phyloP scores from a whole-genome alignment of 805 yeast genomes.

The Alloascoidea hylecoeti region DNA sequence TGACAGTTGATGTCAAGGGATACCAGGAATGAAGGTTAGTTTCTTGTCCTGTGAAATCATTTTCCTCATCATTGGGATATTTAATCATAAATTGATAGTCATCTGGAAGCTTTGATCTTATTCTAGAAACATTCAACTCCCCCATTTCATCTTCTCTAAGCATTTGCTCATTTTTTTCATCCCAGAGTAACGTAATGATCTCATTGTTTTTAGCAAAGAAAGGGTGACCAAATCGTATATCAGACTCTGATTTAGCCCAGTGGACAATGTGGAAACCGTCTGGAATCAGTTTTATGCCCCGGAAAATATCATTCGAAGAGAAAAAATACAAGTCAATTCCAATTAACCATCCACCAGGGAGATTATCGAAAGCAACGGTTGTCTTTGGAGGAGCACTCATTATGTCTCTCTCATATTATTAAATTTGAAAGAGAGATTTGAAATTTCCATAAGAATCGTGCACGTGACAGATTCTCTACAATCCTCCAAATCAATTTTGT shows the following conservation, averaged over 20 bases:
- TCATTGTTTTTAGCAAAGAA: slow-evolving; percentile 19
- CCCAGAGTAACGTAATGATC: slow-evolving; percentile 23
- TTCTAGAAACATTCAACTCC: slow-evolving; percentile 16
- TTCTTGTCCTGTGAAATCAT: background rate
- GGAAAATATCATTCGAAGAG: slow-evolving; percentile 21
- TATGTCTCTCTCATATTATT: too few species aligned
- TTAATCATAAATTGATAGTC: slow-evolving; percentile 24
- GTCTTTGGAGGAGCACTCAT: slow-evolving; percentile 15
- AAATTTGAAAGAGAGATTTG: too few species aligned
- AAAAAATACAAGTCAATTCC: slow-evolving; percentile 40
- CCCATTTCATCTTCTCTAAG: slow-evolving; percentile 16
- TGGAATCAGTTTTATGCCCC: slow-evolving; percentile 37
- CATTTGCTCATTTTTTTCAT: slow-evolving; percentile 17
- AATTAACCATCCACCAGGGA: slow-evolving; percentile 21
- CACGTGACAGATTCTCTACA: too few species aligned
- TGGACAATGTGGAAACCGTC: slow-evolving; percentile 43
- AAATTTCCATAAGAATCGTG: too few species aligned
- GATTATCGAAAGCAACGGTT: slow-evolving; percentile 15
- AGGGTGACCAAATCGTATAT: slow-evolving; percentile 23
- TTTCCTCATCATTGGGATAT: slow-evolving; percentile 19
- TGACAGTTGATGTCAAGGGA: slow-evolving; percentile 10
- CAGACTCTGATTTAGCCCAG: slow-evolving; percentile 23
- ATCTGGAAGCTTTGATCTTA: slow-evolving; percentile 16
- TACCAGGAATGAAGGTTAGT: slow-evolving; percentile 16
- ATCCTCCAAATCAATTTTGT: too few species aligned